Percentiles rank a stretch among this genome's conserved stretches.
These are phyloP conservation scores for Monilinia laxa DNA, from an alignment of 2,329 filamentous ascomycete species.

Conservation along the genomic window DNA sequence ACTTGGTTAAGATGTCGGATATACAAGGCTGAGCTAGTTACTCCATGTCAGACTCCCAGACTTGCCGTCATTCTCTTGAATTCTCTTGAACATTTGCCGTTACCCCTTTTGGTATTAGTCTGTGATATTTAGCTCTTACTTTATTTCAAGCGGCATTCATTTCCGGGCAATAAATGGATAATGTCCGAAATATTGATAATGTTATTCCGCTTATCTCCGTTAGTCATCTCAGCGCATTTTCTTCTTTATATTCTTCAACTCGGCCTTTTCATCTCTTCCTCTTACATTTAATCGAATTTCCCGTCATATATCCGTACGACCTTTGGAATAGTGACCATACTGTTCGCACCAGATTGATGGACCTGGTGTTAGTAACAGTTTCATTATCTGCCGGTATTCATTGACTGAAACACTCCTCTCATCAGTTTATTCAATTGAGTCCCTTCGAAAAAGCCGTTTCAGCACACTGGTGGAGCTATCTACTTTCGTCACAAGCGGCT, in stretches of 20 bases:
- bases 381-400: neutral
- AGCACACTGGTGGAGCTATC: neutral
- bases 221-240: neutral
- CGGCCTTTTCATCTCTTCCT: slow-evolving; percentile 14
- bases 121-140: neutral
- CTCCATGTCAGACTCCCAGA: neutral
- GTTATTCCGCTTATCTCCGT: slow-evolving; percentile 11
- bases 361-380: neutral
- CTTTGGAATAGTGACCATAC: neutral
- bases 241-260: neutral
- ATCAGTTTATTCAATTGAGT: neutral
- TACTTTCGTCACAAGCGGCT: neutral
- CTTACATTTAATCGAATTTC: neutral
- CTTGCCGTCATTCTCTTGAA: neutral
- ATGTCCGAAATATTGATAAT: slow-evolving; percentile 17
- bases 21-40: no score
- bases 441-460: neutral
- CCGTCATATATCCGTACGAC: slow-evolving; percentile 15
- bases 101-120: neutral
- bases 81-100: neutral
- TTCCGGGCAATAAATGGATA: neutral
- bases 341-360: neutral
- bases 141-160: neutral
- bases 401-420: neutral
- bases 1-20: no score